Evolutionary conservation across 2,329 filamentous ascomycete genomes (phyloP), one percentile per base, ranked within the genome.

Genomic region (Graphilbum ipis-grandicollis): DNA sequence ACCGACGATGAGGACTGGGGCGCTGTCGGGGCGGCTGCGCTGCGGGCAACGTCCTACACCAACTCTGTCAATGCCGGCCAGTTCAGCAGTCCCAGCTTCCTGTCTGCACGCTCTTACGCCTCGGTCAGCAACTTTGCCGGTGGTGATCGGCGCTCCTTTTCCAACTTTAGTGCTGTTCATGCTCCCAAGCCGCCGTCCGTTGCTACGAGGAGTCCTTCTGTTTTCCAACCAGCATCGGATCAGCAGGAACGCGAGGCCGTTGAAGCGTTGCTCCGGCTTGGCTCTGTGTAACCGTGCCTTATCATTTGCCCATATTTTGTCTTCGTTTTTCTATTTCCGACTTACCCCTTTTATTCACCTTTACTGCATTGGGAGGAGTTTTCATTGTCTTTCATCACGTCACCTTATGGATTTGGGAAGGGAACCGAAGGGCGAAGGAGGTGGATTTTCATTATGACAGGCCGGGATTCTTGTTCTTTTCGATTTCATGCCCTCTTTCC

Each of bases 1-100:
- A 96, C 90, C 19, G 90, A 96, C 52, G 84, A 94, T 52, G 88
- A 96, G 57, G 86, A 96, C 57, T 94, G 88, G 86, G 83, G 81
- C 33, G 75, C 80, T 36, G 79, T 93, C 43, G 88, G 85, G 38
- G 83, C 86, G 22, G 84, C 80, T 38, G 82, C 83, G 45, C 68
- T 94, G 47, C 76, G 86, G 45, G 70, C 71, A 41, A 66, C 68
- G 34, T 77, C 72, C 7, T 75, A 75, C 49, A 65, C 68, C 38
- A 67, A 58, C 48, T 68, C 63, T 47, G 61, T 55, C 38, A 35
- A 41, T 28, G 40, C 44, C 5, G 58, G 76, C 66, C 56, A 70
- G 58, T 60, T 74, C 56, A 51, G 60, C 37, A 60, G 48, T 56
- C 51, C 23, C 50, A 56, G 46, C 53, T 63, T 54, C 56, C 50